phyloP scores from a whole-genome alignment of 2,329 filamentous ascomycete genomes.

The Curvularia hawaiiensis region DNA sequence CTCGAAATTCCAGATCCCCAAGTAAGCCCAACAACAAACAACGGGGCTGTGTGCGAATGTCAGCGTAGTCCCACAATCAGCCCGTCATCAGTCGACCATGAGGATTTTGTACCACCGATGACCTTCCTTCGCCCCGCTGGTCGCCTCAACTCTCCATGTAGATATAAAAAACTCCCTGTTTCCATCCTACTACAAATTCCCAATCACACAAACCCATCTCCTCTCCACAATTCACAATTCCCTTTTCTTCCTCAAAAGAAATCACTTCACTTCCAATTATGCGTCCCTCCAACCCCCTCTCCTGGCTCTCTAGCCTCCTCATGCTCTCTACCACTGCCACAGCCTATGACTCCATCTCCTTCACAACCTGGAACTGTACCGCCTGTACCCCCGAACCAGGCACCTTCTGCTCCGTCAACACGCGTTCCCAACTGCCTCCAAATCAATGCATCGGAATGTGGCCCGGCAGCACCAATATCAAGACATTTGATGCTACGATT shows the following conservation, averaged over 20 bases:
- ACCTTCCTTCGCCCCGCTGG: background rate
- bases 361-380: constrained; percentile 10
- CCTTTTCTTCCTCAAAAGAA: background rate
- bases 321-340: background rate
- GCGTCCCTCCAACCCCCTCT: background rate
- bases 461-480: background rate
- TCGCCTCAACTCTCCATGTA: background rate
- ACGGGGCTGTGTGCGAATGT: background rate
- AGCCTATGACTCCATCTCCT: constrained; percentile 1
- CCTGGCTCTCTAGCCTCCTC: background rate
- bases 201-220: background rate
- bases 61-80: background rate
- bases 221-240: background rate
- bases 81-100: background rate
- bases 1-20: background rate
- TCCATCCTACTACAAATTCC: background rate
- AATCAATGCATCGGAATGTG: constrained; percentile 3
- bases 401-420: constrained; percentile 8
- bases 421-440: background rate
- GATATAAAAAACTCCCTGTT: background rate
- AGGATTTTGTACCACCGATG: background rate
- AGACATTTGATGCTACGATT: background rate
- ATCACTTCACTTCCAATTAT: background rate
- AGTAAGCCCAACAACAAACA: background rate
- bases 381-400: background rate